Evolutionary conservation across 2,329 filamentous ascomycete genomes (phyloP).

Genomic region (Pseudogymnoascus sp.): DNA sequence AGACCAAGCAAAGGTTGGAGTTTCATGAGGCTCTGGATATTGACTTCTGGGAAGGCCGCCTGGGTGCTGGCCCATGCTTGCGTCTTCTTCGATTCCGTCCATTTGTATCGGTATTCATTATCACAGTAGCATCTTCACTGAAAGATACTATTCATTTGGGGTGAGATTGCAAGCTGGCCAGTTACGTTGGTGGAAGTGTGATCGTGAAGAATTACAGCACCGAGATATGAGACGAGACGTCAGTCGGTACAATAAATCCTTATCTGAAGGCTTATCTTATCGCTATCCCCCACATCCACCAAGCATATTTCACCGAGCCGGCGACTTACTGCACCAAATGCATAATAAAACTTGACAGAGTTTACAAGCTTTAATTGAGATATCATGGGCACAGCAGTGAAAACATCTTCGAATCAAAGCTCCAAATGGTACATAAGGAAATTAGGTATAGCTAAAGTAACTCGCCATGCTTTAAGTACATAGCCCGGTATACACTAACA

Average conservation of each 20-base stretch:
- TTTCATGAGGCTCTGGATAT: constrained; percentile 8
- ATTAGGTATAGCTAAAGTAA: constrained; percentile 10
- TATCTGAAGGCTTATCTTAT: constrained; percentile 3
- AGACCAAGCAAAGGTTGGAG: constrained; percentile 2
- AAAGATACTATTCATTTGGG: neutral
- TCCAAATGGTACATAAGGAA: constrained; percentile 8
- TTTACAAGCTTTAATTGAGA: neutral
- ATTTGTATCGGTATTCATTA: constrained; percentile 9
- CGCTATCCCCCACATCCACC: constrained; percentile 1
- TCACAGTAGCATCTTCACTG: neutral
- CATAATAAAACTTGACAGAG: neutral
- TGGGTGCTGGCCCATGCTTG: neutral
- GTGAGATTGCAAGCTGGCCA: neutral
- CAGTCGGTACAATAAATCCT: constrained; percentile 4
- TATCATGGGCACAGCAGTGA: neutral
- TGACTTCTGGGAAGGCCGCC: neutral
- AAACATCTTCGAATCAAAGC: neutral
- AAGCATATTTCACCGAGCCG: neutral
- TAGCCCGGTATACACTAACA: neutral
- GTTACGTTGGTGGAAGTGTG: neutral
- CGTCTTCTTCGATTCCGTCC: constrained; percentile 6
- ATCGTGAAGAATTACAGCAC: neutral
- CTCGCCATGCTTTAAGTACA: neutral
- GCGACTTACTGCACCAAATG: neutral
- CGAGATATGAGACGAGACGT: constrained; percentile 7